Evolutionary conservation across 2,329 filamentous ascomycete genomes (phyloP), one percentile per base, ranked within the genome.

Genomic region (Fusarium temperatum): DNA sequence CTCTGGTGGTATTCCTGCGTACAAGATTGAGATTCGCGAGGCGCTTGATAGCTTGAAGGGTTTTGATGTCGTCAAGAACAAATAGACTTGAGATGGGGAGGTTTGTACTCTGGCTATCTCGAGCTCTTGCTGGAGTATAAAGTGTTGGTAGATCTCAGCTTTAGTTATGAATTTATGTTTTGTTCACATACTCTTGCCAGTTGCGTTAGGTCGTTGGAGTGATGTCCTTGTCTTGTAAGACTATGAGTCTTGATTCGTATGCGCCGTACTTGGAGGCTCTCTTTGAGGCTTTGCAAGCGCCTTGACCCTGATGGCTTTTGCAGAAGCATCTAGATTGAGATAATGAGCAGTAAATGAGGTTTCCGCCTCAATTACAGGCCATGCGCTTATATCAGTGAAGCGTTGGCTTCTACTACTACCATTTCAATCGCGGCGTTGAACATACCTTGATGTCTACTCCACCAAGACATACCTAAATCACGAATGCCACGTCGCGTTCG

Each of bases 1-100:
- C 64, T 62, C 83, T 0, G 85, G 82, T 1, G 85, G 85, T 0
- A 79, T 86, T 22, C 80, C 81, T 0, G 45, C 41, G 6, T 87
- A 86, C 47, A 70, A 70, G 35, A 55, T 32, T 22, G 73, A 77
- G 66, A 76, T 77, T 30, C 70, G 75, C 1, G 57, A 53, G 44
- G 75, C 75, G 15, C 65, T 77, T 7, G 75, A 77, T 47, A 32
- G 4, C 2, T 39, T 76, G 63, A 48, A 77, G 36, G 75, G 75
- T 1, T 77, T 77, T 20, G 71, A 77, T 11, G 51, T 76, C 13
- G 67, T 77, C 14, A 76, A 77, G 65, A 65, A 65, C 7, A 28
- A 56, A 42, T 56, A 48, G 51, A 38, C 2, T 26, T 38, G n/a
- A 2, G 2, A 1, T 1, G 30, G 24, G 22, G n/a, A n/a, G n/a